A percentile compares a stretch with the other conserved stretches of the same genome.
These are phyloP conservation scores for Cercospora zeina DNA, from an alignment of 2,329 filamentous ascomycete species.

Conservation along the genomic window DNA sequence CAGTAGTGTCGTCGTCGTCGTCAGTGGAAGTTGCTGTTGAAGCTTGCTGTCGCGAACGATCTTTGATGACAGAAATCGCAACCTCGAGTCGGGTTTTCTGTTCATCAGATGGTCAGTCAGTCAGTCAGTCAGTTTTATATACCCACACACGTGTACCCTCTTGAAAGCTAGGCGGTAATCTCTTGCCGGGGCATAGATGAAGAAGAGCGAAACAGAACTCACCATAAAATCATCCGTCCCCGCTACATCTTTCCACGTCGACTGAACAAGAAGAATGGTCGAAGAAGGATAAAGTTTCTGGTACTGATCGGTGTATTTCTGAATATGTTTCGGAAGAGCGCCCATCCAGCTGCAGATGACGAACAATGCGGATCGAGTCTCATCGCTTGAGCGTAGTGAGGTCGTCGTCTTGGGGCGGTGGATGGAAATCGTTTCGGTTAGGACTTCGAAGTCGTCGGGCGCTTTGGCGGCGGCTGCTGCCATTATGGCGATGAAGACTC, in stretches of 20 bases:
- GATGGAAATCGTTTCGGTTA: slow-evolving; percentile 19
- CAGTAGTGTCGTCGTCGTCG: too few relatives aligned
- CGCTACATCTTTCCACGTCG: slow-evolving; percentile 27
- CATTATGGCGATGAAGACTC: slow-evolving; percentile 1
- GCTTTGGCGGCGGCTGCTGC: background rate
- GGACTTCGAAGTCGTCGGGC: slow-evolving; percentile 14
- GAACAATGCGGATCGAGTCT: slow-evolving; percentile 2
- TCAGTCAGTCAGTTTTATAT: background rate
- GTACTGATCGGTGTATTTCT: slow-evolving; percentile 40
- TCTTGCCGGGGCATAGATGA: too few relatives aligned
- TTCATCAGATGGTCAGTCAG: background rate
- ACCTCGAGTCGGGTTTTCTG: slow-evolving; percentile 2
- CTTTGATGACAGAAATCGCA: slow-evolving; percentile 4
- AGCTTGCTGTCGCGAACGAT: background rate
- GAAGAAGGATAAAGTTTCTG: slow-evolving; percentile 32
- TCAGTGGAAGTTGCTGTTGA: background rate
- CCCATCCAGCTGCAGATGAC: slow-evolving; percentile 34
- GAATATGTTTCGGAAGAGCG: slow-evolving; percentile 37
- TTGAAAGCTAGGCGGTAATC: too few relatives aligned
- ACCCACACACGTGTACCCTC: too few relatives aligned
- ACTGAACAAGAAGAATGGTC: slow-evolving; percentile 37
- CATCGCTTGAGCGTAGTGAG: background rate
- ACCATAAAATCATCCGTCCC: slow-evolving; percentile 18
- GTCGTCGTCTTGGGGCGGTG: background rate
- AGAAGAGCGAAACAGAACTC: too few relatives aligned